phyloP scores from a whole-genome alignment of 805 yeast genomes.

The Metschnikowia shivogae region DNA sequence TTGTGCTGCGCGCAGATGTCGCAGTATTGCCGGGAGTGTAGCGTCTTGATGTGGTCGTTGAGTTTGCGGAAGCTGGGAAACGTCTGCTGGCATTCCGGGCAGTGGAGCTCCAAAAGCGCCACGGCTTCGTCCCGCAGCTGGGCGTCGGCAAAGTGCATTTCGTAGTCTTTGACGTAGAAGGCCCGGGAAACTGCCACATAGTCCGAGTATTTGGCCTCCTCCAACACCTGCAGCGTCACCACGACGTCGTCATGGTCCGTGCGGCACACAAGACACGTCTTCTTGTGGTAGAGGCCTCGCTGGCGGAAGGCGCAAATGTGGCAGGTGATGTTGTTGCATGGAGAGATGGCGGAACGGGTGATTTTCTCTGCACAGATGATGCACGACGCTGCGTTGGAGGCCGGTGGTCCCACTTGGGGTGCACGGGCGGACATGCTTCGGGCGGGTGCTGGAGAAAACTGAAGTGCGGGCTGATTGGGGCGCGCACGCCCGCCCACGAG shows the following conservation, averaged over 20 bases:
- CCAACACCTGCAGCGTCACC: slow-evolving; percentile 47
- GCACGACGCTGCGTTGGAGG: slow-evolving; percentile 42
- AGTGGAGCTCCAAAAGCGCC: slow-evolving; percentile 48
- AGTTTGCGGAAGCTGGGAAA: slow-evolving; percentile 52
- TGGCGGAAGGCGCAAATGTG: slow-evolving; percentile 79
- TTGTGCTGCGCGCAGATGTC: slow-evolving; percentile 73
- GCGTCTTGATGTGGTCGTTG: slow-evolving; percentile 59
- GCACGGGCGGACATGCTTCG: neutral
- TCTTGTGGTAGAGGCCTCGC: slow-evolving; percentile 71
- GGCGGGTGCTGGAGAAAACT: neutral
- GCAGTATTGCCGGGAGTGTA: slow-evolving; percentile 65
- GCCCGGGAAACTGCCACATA: slow-evolving; percentile 29
- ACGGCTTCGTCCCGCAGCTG: slow-evolving; percentile 47
- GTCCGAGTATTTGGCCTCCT: slow-evolving; percentile 32
- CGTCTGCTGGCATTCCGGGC: slow-evolving; percentile 48
- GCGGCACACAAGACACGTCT: slow-evolving; percentile 80
- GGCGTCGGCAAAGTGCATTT: slow-evolving; percentile 56
- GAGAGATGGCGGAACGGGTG: slow-evolving; percentile 61
- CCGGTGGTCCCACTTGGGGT: neutral
- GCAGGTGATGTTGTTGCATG: slow-evolving; percentile 84
- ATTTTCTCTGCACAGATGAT: slow-evolving; percentile 80
- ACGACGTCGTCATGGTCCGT: slow-evolving; percentile 56
- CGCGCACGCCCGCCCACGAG: too few relatives aligned
- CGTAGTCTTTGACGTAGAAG: slow-evolving; percentile 41
- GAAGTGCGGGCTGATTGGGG: neutral